Evolutionary conservation across 2,329 filamentous ascomycete genomes (phyloP), one percentile per base, ranked within the genome.

Genomic region (Beauveria sp.): DNA sequence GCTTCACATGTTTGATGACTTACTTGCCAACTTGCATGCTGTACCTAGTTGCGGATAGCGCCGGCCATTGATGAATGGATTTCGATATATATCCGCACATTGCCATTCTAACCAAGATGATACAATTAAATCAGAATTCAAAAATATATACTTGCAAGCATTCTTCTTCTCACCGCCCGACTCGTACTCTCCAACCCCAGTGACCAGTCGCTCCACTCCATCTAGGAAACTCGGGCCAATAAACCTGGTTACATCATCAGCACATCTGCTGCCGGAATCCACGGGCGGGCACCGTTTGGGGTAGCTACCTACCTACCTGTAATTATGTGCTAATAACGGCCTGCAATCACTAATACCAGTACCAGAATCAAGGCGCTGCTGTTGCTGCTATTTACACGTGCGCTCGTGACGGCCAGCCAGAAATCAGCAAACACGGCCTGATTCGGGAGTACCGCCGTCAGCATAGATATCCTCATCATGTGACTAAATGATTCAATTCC

Each of bases 1-100:
- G 58, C 49, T 60, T 60, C 58, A 60, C 58, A 60, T 60, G 58
- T 60, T 60, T 52, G 34, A 38, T 52, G 34, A 38, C 34, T 10
- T 38, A 1, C 1, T 38, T n/a, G n/a, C n/a, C n/a, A n/a, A n/a
- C n/a, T n/a, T 38, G 34, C 34, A 38, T 38, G 34, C 34, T 38
- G 34, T 14, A 38, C 12, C 14, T 38, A 14, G 34, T 14, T 38
- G 34, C 34, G 34, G 34, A 38, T 38, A 38, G 34, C 34, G 34
- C 34, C 34, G 34, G 34, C 34, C 34, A 38, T 38, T 38, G 34
- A 38, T 38, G 34, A 38, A 38, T 38, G 12, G 1, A 14, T 3
- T 38, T 38, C 14, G 34, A 38, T 16, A 38, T 16, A 16, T 38
- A 16, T 38, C 5, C 1, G 34, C 16, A 38, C 34, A 16, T 43